A percentile compares a stretch with the other conserved stretches of the same genome.
These are phyloP conservation scores for Saturnispora bothae DNA, from an alignment of 805 yeast genomes.

Conservation along the genomic window DNA sequence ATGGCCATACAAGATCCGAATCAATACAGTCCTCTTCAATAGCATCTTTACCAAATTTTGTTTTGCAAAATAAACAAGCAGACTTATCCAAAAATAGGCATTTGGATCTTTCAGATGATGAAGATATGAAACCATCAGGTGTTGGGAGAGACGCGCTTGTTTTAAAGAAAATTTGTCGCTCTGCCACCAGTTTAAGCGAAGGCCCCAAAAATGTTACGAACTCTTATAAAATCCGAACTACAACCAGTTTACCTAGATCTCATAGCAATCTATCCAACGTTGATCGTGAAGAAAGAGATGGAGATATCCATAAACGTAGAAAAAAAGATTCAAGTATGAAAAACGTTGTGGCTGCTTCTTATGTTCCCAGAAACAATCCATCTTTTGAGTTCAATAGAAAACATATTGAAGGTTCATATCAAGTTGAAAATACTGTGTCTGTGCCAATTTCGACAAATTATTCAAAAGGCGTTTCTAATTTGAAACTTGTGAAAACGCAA, in stretches of 20 bases:
- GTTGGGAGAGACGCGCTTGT: not conserved
- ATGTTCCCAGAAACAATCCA: constrained; percentile 8
- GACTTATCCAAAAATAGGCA: not conserved
- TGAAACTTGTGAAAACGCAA: not conserved
- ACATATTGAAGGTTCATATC: constrained; percentile 17
- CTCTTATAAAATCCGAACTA: not conserved
- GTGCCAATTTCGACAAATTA: not conserved
- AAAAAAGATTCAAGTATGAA: not conserved
- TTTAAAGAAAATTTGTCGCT: too few relatives aligned
- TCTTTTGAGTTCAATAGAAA: constrained; percentile 18
- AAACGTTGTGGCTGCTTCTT: constrained; percentile 7
- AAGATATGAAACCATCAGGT: not conserved
- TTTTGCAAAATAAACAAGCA: not conserved
- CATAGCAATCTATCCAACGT: not conserved
- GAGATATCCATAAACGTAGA: not conserved
- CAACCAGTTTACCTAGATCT: not conserved
- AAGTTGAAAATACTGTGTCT: not conserved
- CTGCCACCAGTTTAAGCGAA: not conserved
- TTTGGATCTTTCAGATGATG: not conserved
- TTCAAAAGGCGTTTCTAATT: constrained; percentile 4
- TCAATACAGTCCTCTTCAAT: not conserved
- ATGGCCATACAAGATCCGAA: too few relatives aligned
- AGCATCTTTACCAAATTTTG: not conserved
- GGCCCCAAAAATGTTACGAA: not conserved
- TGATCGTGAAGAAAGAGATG: not conserved